A percentile compares a stretch with the other conserved stretches of the same genome.
These are phyloP conservation scores for Sindora glabra DNA, from an alignment of 306 rosid genomes.

Conservation along the genomic window DNA sequence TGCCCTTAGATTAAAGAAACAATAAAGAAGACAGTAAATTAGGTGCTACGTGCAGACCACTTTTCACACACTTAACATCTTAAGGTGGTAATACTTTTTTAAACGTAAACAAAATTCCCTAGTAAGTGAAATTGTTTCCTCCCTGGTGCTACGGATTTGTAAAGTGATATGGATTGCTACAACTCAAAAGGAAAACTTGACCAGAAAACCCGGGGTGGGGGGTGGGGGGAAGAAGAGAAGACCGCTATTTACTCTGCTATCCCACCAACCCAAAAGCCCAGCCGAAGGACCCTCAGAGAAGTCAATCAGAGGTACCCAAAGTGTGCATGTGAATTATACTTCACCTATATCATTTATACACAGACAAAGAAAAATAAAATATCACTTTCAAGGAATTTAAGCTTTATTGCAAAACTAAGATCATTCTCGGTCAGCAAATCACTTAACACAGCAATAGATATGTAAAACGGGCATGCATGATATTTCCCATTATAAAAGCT, in stretches of 20 bases:
- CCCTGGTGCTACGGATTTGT: background rate
- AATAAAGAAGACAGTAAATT: background rate
- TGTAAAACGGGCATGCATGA: background rate
- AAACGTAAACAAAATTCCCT: background rate
- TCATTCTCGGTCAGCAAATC: background rate
- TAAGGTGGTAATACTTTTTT: background rate
- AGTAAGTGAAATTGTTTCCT: background rate
- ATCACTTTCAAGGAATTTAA: background rate
- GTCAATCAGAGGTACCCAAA: background rate
- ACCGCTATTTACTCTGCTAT: no score
- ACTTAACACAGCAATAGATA: background rate
- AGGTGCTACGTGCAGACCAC: background rate
- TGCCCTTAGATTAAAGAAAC: conserved; percentile 22
- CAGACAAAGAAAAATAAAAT: background rate
- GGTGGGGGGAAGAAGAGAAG: no score
- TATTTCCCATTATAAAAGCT: background rate
- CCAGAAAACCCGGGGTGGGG: no score
- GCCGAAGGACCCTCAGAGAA: background rate
- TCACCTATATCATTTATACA: background rate
- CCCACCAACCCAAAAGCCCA: no score
- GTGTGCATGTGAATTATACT: background rate
- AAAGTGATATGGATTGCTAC: background rate
- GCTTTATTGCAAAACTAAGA: background rate
- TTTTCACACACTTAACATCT: background rate
- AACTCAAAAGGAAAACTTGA: no score